Evolutionary conservation across 148 eudicot genomes (phyloP).

Genomic region (Silene uniflora): DNA sequence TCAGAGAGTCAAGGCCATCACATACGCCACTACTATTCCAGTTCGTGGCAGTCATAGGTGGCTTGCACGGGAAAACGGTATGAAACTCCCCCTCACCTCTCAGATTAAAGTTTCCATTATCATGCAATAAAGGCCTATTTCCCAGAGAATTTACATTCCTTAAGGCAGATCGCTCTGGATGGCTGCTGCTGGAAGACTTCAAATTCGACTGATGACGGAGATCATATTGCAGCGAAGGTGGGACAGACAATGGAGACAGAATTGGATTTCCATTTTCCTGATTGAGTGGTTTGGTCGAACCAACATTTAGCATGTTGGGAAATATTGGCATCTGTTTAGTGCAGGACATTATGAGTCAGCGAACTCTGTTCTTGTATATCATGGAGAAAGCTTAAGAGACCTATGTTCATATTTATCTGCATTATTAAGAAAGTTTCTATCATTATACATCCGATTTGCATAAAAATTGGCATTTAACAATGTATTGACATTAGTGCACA

Average conservation of each 20-base stretch:
- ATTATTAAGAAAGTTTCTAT: slow-evolving; percentile 16
- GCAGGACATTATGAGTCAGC: slow-evolving; percentile 21
- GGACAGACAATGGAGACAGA: slow-evolving; percentile 42
- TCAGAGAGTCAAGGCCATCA: slow-evolving; percentile 28
- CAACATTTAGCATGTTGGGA: slow-evolving; percentile 32
- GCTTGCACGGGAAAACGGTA: slow-evolving; percentile 27
- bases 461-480: neutral
- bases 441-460: neutral
- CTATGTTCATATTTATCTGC: slow-evolving; percentile 32
- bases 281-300: slow-evolving; percentile 26
- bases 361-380: slow-evolving; percentile 31
- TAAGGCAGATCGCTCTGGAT: slow-evolving; percentile 21
- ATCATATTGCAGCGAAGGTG: slow-evolving; percentile 34
- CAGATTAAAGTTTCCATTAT: slow-evolving; percentile 26
- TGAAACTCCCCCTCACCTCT: slow-evolving; percentile 22
- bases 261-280: slow-evolving; percentile 39
- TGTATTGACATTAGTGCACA: slow-evolving; percentile 1
- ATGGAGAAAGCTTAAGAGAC: slow-evolving; percentile 21
- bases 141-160: slow-evolving; percentile 27
- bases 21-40: slow-evolving; percentile 22
- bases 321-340: slow-evolving; percentile 21
- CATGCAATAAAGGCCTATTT: slow-evolving; percentile 26
- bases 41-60: slow-evolving; percentile 16
- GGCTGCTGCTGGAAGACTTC: slow-evolving; percentile 15
- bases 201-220: slow-evolving; percentile 28